Evolutionary conservation across 495 filamentous ascomycete genomes (phyloP).

Genomic region (Xylaria venustula): DNA sequence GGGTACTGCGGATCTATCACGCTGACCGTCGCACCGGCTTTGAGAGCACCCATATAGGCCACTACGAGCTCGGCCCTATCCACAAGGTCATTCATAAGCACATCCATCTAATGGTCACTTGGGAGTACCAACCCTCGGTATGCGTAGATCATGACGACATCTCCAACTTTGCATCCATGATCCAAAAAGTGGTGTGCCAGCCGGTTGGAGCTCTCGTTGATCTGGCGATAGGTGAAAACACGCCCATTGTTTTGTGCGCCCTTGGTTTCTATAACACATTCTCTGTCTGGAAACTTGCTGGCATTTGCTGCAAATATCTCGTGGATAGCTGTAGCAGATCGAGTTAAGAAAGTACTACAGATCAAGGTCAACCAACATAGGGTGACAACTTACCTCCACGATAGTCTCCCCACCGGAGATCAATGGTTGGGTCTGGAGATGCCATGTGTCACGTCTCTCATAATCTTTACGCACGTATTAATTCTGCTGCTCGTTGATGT

Average conservation of each 20-base stretch:
- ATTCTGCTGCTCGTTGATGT: too few species aligned
- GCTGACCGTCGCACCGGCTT: constrained; percentile 56
- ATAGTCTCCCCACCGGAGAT: too few species aligned
- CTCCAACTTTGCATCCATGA: constrained; percentile 64
- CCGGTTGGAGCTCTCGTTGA: constrained; percentile 69
- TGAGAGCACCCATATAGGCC: constrained; percentile 47
- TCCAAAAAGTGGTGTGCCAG: constrained; percentile 67
- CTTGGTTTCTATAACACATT: constrained; percentile 73
- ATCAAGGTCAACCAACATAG: too few species aligned
- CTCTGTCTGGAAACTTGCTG: constrained; percentile 60
- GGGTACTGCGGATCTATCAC: constrained; percentile 79
- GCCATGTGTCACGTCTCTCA: too few species aligned
- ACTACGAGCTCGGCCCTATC: constrained; percentile 59
- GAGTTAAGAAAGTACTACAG: too few species aligned
- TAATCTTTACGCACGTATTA: too few species aligned
- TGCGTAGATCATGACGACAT: constrained; percentile 81
- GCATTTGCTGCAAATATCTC: constrained; percentile 65
- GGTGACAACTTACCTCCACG: too few species aligned
- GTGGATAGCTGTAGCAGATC: constrained; percentile 56
- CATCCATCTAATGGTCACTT: too few species aligned
- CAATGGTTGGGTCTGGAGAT: too few species aligned
- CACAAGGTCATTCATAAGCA: too few species aligned
- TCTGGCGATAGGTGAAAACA: constrained; percentile 72
- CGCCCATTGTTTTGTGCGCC: constrained; percentile 47
- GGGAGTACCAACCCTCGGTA: constrained; percentile 47